Base-by-base conservation (phyloP, 2,329 filamentous ascomycete genomes). In the Xylariaceae sp. region DNA sequence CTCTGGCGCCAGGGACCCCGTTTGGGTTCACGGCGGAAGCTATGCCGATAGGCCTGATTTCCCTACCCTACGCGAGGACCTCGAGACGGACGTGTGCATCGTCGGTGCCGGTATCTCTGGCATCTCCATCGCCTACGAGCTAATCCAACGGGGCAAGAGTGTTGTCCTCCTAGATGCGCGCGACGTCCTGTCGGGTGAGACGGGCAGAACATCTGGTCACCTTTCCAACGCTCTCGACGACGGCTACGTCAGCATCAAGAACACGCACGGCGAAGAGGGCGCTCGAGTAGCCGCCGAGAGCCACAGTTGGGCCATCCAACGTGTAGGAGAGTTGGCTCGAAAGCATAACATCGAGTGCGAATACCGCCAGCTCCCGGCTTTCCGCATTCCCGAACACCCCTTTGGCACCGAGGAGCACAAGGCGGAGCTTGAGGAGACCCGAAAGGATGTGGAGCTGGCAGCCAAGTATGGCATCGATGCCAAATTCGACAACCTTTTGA, bases 341-440 rank as follows among this genome's bases (percentile, higher is more conserved):
- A 62, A 76, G 54, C 67, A 81, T 6, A 73, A 71, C 4, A 78
- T 83, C 31, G 77, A 82, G 0, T 83, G 80, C 64, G 79, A 82
- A 56, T 83, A 80, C 60, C 73, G 79, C 6, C 66, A 66, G 34
- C 58, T 83, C 2, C 74, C 72, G 0, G 77, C 68, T 1, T 79
- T 79, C 55, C 67, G 77, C 36, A 68, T 83, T 5, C 80, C 77
- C 1, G 75, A 81, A 60, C 79, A 76, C 53, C 59, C 69, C 0
- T 64, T 65, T 1, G 70, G 67, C 11, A 68, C 74, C 7, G 61
- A 69, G 13, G 68, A 75, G 48, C 74, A 79, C 48, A 66, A 72
- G 2, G 62, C 73, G 6, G 78, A 81, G 42, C 59, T 79, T 31
- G 61, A 75, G 45, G 63, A 70, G 40, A 55, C 81, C 36, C 71